Base-by-base conservation (phyloP, 2,329 filamentous ascomycete genomes). In the Neocatenulostroma microsporum region DNA sequence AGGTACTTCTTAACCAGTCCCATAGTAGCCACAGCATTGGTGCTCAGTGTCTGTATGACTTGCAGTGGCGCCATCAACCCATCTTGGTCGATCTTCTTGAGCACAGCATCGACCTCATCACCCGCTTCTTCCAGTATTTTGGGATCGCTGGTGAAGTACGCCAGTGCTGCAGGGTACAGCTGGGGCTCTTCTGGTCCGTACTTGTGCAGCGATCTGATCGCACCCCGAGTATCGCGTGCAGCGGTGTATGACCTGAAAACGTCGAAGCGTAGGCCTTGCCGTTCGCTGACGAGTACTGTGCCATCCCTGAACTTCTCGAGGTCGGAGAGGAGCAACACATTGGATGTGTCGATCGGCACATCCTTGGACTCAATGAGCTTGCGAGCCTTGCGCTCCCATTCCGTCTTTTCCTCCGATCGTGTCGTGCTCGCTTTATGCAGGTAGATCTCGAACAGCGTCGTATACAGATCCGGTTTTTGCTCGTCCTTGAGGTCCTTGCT, bases 401-500 rank as follows among this genome's bases (percentile, higher is more conserved):
- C 75, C 49, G 82, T 75, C 46, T 81, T 79, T 44, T 87, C 73
- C 21, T 61, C 56, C 60, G 80, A 80, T 52, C 80, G 84, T 53
- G 81, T 81, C 40, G 80, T 76, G 41, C 79, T 82, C 15, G 89
- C 84, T 51, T 87, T 91, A 60, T 94, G 84, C 7, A 98, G 69
- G 56, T 96, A 98, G 83, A 98, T 96, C 61, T 98, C 93, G 55
- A 98, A 96, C 11, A 98, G 62, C 0, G 93, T 95, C 0, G 89
- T 96, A 55, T 91, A 91, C 12, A 98, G 71, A 58, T 98, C 93
- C 2, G 81, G 75, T 45, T 79, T 83, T 56, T 95, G 84, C 7
- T 78, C 73, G 23, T 83, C 71, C 14, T 77, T 78, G n/a, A 94
- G 62, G 15, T 74, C 72, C 14, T 78, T 69, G 40, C 87, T 80